Base-by-base conservation (phyloP, 441 rosid genomes). In the Iberis amara region DNA sequence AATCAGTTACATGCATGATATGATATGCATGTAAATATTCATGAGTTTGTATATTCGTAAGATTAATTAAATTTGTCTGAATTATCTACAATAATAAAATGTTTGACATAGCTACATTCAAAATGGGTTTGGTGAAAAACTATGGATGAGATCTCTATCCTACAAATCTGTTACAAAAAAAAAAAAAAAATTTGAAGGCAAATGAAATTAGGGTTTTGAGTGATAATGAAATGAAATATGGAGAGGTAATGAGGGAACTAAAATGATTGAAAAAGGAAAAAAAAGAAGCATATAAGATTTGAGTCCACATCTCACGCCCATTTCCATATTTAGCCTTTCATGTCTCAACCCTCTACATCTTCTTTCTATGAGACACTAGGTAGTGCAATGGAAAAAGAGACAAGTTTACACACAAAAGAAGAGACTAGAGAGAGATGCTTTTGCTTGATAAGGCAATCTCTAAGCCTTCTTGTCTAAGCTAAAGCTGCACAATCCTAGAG, bases 361-460 rank as follows among this genome's bases (percentile, higher is more conserved):
- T 50, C 35, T 64, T 68, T 58, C 43, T 69, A 72, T 18, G 11
- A 61, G 51, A 61, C 32, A n/a, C n/a, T n/a, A n/a, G n/a, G n/a
- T n/a, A 48, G n/a, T 40, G 43, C 12, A 18, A 30, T 1, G 18
- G 51, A 47, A n/a, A 64, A 46, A 57, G 58, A 57, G 47, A 37
- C 35, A 56, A 44, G 30, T 58, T 47, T 66, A 47, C 59, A 68
- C 52, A 66, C 70, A 74, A 55, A 55, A 55, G 74, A 66, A 55
- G 47, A 37, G 62, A 64, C 56, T 52, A 55, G 53, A 42, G 50
- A 40, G 52, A 66, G 59, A 67, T 63, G 70, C 64, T 66, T 71
- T 76, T 68, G 72, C 83, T 78, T 76, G 74, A 74, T 76, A 72
- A 48, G 69, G 86, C 58, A 66, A 59, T 53, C 52, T 66, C 47